phyloP scores from a whole-genome alignment of 106 monocot species.

The Dioscorea alata region DNA sequence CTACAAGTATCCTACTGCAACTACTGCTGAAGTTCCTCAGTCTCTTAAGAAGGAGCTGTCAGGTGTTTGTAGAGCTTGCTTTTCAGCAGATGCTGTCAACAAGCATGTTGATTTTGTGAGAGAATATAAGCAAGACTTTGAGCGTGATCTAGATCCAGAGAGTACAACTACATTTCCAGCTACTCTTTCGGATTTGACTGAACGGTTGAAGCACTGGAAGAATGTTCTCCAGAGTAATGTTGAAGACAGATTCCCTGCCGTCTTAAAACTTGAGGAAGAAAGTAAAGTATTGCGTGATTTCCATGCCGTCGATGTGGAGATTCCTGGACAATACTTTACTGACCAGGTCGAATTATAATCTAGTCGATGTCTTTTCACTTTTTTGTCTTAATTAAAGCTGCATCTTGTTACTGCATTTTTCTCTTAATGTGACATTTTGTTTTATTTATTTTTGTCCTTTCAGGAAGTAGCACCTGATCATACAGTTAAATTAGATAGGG shows the following conservation, averaged over 20 bases:
- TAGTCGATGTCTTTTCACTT: too few relatives aligned
- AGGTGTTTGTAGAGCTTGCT: conserved; percentile 95
- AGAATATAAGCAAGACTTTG: conserved; percentile 97
- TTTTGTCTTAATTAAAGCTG: too few relatives aligned
- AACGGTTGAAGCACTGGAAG: conserved; percentile 94
- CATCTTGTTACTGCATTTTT: too few relatives aligned
- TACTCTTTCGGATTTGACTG: conserved; percentile 77
- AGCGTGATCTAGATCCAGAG: conserved; percentile 97
- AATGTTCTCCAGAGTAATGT: conserved; percentile 98
- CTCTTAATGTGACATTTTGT: background rate
- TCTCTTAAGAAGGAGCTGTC: conserved; percentile 95
- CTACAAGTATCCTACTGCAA: conserved; percentile 98
- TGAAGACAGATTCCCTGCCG: conserved; percentile 94
- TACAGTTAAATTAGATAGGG: conserved; percentile 88
- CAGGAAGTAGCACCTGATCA: conserved; percentile 99
- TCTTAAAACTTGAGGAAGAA: conserved; percentile 94
- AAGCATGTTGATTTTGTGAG: conserved; percentile 99
- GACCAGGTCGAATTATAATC: conserved; percentile 61
- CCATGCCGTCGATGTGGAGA: conserved; percentile 95
- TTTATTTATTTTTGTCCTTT: conserved; percentile 1
- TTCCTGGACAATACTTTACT: conserved; percentile 96
- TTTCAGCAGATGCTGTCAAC: conserved; percentile 93
- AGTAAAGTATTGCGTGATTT: conserved; percentile 93
- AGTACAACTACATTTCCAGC: conserved; percentile 87
- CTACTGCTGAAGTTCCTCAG: conserved; percentile 94